phyloP scores from a whole-genome alignment of 2,329 filamentous ascomycete genomes.

The Phialophora verrucosa region DNA sequence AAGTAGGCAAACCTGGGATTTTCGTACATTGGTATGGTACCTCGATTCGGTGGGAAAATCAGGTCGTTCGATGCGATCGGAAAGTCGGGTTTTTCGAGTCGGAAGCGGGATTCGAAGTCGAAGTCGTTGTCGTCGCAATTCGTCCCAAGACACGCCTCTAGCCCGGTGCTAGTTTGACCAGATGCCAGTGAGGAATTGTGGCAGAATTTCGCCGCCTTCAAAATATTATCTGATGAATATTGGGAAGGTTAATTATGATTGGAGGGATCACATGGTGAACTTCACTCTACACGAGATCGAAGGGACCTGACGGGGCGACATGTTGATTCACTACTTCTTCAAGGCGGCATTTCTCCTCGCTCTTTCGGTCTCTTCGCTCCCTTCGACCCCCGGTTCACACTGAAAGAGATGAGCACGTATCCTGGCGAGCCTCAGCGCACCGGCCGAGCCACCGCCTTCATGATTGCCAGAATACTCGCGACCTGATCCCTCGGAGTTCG shows the following conservation, averaged over 20 bases:
- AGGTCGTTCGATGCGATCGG: not conserved
- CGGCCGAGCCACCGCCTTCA: slow-evolving; percentile 7
- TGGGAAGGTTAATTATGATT: not conserved
- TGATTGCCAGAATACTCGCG: slow-evolving; percentile 31
- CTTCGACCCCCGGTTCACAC: not conserved
- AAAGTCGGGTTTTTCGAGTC: not conserved
- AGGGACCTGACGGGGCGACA: not conserved
- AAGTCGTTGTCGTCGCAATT: not conserved
- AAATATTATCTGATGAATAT: not conserved
- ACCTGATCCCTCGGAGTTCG: slow-evolving; percentile 38
- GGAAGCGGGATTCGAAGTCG: not conserved
- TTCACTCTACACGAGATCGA: not conserved
- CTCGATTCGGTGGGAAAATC: not conserved
- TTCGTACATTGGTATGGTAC: not conserved
- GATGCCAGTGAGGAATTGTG: not conserved
- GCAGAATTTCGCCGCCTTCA: not conserved
- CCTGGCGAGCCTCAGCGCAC: not conserved
- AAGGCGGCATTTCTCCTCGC: not conserved
- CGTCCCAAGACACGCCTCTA: not conserved
- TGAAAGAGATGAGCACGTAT: not conserved
- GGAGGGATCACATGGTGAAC: not conserved
- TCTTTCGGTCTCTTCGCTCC: not conserved
- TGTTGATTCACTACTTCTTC: not conserved
- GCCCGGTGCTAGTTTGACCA: not conserved
- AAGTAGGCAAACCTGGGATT: not conserved